A percentile compares a stretch with the other conserved stretches of the same genome.
phyloP scores from a whole-genome alignment of 768 basidiomycete genomes.

The Boletus sp. region DNA sequence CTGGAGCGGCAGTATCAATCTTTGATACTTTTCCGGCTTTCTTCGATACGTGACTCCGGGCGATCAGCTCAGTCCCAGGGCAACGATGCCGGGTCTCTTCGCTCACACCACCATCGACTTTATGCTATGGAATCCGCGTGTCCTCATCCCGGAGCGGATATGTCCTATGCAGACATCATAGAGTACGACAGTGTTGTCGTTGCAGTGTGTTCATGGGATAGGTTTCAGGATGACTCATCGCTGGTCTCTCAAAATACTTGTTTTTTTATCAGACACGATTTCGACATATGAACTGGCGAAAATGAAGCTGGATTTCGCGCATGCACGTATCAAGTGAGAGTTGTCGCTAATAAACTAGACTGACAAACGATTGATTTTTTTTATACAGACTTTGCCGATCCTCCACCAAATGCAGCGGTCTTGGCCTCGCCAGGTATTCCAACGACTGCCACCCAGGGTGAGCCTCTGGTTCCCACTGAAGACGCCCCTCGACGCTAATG shows the following conservation, averaged over 20 bases:
- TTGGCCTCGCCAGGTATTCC: neutral
- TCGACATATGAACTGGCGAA: conserved; percentile 56
- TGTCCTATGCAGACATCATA: neutral
- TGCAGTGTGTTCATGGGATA: conserved; percentile 48
- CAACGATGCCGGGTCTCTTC: neutral
- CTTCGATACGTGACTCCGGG: neutral
- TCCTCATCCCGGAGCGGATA: neutral
- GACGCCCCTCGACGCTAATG: conserved; percentile 62
- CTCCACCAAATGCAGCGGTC: conserved; percentile 39
- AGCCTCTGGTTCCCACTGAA: neutral
- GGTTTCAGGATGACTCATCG: conserved; percentile 32
- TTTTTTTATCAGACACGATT: conserved; percentile 45
- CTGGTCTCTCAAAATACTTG: neutral
- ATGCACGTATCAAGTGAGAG: conserved; percentile 34
- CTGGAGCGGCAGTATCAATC: neutral
- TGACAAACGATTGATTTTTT: neutral
- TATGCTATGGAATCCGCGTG: neutral
- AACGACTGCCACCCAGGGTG: neutral
- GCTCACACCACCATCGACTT: neutral
- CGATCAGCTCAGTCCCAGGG: neutral
- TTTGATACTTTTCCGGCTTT: neutral
- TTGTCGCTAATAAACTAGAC: conserved; percentile 30
- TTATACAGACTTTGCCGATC: conserved; percentile 66
- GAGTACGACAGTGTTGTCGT: neutral
- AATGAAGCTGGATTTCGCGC: conserved; percentile 51